Conservation (phyloP, 2,329 filamentous ascomycete species). For the Botrytis tulipae region DNA sequence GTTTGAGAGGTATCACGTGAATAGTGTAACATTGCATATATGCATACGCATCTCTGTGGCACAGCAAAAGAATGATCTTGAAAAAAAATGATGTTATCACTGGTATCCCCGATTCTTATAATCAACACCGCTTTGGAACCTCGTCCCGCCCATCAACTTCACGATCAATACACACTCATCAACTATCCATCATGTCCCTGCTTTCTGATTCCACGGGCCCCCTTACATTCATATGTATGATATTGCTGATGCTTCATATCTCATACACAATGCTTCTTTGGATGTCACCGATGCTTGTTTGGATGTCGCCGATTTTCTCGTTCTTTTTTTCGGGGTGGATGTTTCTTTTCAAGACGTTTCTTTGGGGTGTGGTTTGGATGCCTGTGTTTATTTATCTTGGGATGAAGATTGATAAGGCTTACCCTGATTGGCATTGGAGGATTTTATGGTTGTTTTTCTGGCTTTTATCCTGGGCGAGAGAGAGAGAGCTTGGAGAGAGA, state of each 20-base stretch:
- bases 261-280: background rate
- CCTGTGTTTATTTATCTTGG: background rate
- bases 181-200: too few species aligned
- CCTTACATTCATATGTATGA: background rate
- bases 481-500: too few species aligned
- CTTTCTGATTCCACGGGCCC: too few species aligned
- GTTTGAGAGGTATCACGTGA: background rate
- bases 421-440: too few species aligned
- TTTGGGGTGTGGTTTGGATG: background rate
- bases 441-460: too few species aligned
- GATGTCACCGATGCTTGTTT: background rate
- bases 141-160: too few species aligned
- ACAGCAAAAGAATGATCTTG: background rate
- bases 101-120: too few species aligned
- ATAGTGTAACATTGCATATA: background rate
- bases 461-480: too few species aligned
- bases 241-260: background rate
- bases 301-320: too few species aligned
- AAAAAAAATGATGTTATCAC: too few species aligned
- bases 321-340: background rate
- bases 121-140: background rate
- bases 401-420: background rate
- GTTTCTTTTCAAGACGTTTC: background rate
- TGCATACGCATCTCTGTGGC: background rate
- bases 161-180: too few species aligned